Conservation (phyloP, 495 filamentous ascomycete genomes). For the Melanomma pulvis-pyrius region DNA sequence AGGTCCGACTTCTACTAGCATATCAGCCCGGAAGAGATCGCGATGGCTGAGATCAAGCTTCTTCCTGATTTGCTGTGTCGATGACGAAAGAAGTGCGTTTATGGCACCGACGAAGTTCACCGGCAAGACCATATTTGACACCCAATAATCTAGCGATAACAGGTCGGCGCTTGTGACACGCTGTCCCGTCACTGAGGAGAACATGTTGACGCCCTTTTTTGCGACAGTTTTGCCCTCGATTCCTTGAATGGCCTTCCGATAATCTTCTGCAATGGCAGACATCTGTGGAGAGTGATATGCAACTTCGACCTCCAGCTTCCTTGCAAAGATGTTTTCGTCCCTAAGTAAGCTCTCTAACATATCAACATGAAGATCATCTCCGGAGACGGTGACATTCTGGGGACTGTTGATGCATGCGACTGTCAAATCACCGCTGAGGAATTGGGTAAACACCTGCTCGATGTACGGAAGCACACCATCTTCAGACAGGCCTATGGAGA, state of each 20-base stretch:
- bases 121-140: constrained; percentile 12
- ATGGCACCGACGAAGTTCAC: constrained; percentile 60
- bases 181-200: neutral
- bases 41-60: too few species aligned
- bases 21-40: neutral
- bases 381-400: constrained; percentile 8
- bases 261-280: neutral
- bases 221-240: neutral
- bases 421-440: neutral
- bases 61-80: neutral
- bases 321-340: constrained; percentile 28
- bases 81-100: neutral
- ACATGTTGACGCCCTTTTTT: neutral
- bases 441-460: neutral
- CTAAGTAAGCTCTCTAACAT: neutral
- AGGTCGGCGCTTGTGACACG: neutral
- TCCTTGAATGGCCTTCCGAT: neutral
- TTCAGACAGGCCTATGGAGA: neutral
- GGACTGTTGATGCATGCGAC: constrained; percentile 23
- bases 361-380: constrained; percentile 1
- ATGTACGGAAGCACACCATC: neutral
- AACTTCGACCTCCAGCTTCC: constrained; percentile 37
- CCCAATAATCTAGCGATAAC: neutral
- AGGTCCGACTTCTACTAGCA: neutral
- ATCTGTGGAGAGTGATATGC: constrained; percentile 42